Evolutionary conservation across 2,329 filamentous ascomycete species (phyloP), one percentile per base, ranked within the genome.

Genomic region (Coleophoma cylindrospora): DNA sequence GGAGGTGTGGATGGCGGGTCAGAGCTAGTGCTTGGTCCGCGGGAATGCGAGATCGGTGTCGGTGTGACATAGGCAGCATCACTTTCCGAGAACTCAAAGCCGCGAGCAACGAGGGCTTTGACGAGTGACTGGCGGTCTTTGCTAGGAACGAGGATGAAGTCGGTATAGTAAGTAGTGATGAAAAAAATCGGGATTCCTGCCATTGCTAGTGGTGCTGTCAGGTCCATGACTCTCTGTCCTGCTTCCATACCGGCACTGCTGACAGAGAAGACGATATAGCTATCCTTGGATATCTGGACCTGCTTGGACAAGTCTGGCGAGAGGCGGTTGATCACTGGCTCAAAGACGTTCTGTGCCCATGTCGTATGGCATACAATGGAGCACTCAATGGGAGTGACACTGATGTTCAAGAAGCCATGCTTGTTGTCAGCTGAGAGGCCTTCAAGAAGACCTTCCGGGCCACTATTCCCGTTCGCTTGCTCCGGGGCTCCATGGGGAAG

Each of bases 131-230:
- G 72, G 46, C 86, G 83, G 61, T 87, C 83, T 64, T 84, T 87
- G 48, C 77, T 77, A 1, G 94, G 91, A 1, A 96, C 90, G 34
- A 97, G 79, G 60, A 99, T 95, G 69, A 96, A 97, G 71, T 99
- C 92, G 34, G 89, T 94, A 70, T 95, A 97, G 70, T 97, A 99
- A 33, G 91, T 96, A 3, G 92, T 96, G 67, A 96, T 95, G 77
- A 97, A 97, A 75, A 97, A 96, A 64, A 99, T 95, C 48, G 92
- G 89, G 47, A 97, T 94, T 60, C 90, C 89, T 45, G 92, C 92
- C 65, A 96, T 78, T 27, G 94, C 92, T 33, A 97, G 76, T 5
- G 92, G 94, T 48, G 86, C 91, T 8, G 91, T 96, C 54, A 99
- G 70, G 64, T 97, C 92, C 60, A 96, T 81, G 7, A 99, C 92